A percentile compares a stretch with the other conserved stretches of the same genome.
Conservation (phyloP, 768 basidiomycete species). For the Astraeus odoratus region DNA sequence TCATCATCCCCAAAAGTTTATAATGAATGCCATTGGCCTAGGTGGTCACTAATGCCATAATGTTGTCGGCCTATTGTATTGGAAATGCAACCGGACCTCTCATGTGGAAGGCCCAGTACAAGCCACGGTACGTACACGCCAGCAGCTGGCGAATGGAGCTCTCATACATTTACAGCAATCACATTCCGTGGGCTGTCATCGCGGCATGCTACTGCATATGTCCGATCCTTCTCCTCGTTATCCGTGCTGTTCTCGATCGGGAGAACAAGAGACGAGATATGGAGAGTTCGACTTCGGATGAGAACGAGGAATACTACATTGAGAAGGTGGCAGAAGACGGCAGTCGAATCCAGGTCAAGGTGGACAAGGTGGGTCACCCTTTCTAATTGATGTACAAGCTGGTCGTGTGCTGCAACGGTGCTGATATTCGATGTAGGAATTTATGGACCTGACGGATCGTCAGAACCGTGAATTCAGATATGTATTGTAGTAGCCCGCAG, state of each 20-base stretch:
- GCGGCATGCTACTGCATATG: conserved; percentile 53
- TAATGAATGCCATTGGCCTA: conserved; percentile 2
- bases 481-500: too few relatives aligned
- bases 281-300: conserved; percentile 39
- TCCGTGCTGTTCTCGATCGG: conserved; percentile 45
- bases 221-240: conserved; percentile 39
- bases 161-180: conserved; percentile 39
- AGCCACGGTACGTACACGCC: conserved; percentile 42
- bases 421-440: conserved; percentile 1
- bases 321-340: conserved; percentile 48
- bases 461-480: conserved; percentile 14
- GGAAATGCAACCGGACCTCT: conserved; percentile 68
- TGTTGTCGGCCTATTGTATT: conserved; percentile 64
- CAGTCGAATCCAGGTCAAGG: conserved; percentile 43
- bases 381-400: neutral
- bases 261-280: conserved; percentile 63
- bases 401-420: neutral
- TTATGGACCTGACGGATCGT: conserved; percentile 11
- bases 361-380: conserved; percentile 51
- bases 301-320: conserved; percentile 58
- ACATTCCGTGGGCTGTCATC: conserved; percentile 73
- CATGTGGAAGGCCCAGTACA: conserved; percentile 69
- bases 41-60: conserved; percentile 51
- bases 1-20: neutral
- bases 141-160: neutral